phyloP scores from a whole-genome alignment of 192 early-diverging fungal species.

The Dimargaris xerosporica region DNA sequence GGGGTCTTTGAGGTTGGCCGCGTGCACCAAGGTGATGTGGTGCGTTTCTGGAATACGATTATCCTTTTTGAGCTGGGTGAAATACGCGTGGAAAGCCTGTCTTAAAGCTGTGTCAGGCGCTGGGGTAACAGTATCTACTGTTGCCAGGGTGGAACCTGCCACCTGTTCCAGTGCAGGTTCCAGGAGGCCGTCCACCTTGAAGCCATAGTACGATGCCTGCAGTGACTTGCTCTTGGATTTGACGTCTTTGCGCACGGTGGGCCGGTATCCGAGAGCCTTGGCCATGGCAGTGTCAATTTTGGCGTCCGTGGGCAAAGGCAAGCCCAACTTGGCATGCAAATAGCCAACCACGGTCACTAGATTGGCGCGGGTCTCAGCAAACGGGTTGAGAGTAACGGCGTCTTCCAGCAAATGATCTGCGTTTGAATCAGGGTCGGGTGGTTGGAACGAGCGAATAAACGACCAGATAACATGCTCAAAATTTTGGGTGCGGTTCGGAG shows the following conservation, averaged over 20 bases:
- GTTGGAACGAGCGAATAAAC: constrained; percentile 34
- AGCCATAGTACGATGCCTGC: constrained; percentile 19
- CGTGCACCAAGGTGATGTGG: constrained; percentile 40
- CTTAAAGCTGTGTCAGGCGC: constrained; percentile 6
- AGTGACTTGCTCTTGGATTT: constrained; percentile 14
- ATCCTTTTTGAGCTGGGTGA: constrained; percentile 15
- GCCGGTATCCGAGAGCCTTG: constrained; percentile 24
- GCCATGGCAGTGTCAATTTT: constrained; percentile 38
- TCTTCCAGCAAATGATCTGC: constrained; percentile 36
- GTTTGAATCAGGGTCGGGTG: constrained; percentile 32
- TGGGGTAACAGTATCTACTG: background rate
- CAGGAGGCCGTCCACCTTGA: constrained; percentile 15
- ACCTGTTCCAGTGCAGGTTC: constrained; percentile 13
- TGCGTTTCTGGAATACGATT: constrained; percentile 14
- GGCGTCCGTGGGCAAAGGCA: constrained; percentile 21
- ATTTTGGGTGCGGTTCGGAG: constrained; percentile 39
- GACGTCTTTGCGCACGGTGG: constrained; percentile 23
- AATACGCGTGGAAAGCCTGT: background rate
- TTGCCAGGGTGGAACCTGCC: too few relatives aligned
- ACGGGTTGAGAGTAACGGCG: constrained; percentile 39
- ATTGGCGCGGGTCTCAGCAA: constrained; percentile 29
- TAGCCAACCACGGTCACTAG: constrained; percentile 29
- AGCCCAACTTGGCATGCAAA: constrained; percentile 26
- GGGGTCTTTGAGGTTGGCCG: constrained; percentile 14
- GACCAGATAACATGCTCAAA: constrained; percentile 38